Conservation (phyloP, 371 early-diverging fungal genomes). For the Hamiltosporidium tvaerminnensis region DNA sequence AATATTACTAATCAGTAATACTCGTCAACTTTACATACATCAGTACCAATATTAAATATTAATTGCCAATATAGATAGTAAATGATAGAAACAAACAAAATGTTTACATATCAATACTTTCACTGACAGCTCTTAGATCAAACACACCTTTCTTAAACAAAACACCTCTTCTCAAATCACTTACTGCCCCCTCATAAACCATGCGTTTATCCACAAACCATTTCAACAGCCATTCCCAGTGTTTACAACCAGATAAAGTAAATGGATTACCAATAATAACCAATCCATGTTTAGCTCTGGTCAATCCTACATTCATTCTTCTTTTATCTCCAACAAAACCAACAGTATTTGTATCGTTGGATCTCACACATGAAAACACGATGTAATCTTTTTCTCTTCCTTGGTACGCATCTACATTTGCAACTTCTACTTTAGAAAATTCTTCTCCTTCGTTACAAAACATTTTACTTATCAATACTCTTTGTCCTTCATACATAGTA, state of each 20-base stretch:
- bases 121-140: too few relatives aligned
- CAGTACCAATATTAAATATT: too few relatives aligned
- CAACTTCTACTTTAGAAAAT: constrained; percentile 79
- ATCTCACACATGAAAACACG: constrained; percentile 84
- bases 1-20: too few relatives aligned
- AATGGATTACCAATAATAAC: constrained; percentile 85
- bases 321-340: constrained; percentile 89
- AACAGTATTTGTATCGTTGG: constrained; percentile 84
- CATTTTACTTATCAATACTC: constrained; percentile 72
- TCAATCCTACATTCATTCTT: constrained; percentile 85
- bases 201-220: constrained; percentile 72
- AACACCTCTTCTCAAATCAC: constrained; percentile 57
- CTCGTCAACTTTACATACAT: too few relatives aligned
- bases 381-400: constrained; percentile 98
- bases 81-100: too few relatives aligned
- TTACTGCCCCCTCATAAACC: constrained; percentile 78
- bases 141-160: too few relatives aligned
- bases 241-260: constrained; percentile 69
- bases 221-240: constrained; percentile 81
- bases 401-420: constrained; percentile 94
- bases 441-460: constrained; percentile 84
- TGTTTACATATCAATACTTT: too few relatives aligned
- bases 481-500: constrained; percentile 95
- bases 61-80: too few relatives aligned
- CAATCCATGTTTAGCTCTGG: constrained; percentile 79